Conservation (phyloP, 208 protist species). For the Leishmania gerbilli region DNA sequence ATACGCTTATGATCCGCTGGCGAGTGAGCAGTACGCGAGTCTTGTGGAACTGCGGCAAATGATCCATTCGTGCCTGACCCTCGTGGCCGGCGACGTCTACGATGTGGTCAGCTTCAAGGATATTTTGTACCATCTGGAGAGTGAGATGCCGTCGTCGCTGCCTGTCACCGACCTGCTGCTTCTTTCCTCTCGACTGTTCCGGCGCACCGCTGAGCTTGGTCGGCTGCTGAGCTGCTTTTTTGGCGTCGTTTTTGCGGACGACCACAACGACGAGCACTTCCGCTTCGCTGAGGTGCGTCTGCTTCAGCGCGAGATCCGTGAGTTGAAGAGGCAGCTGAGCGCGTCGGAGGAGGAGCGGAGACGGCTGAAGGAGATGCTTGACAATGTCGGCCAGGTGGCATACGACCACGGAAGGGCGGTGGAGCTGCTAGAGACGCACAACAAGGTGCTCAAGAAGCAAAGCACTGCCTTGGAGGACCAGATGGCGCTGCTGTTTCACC, state of each 20-base stretch:
- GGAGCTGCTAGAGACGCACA: slow-evolving; percentile 85
- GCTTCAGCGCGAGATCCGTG: slow-evolving; percentile 67
- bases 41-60: slow-evolving; percentile 67
- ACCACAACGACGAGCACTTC: slow-evolving; percentile 87
- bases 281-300: slow-evolving; percentile 88
- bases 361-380: slow-evolving; percentile 70
- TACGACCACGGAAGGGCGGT: slow-evolving; percentile 82
- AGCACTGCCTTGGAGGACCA: slow-evolving; percentile 89
- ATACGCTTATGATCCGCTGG: slow-evolving; percentile 55
- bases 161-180: slow-evolving; percentile 88
- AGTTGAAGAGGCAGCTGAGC: slow-evolving; percentile 61
- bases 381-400: slow-evolving; percentile 77
- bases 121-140: slow-evolving; percentile 81
- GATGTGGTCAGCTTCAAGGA: slow-evolving; percentile 91
- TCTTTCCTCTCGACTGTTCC: slow-evolving; percentile 88
- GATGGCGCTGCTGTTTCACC: slow-evolving; percentile 92
- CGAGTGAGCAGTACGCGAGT: slow-evolving; percentile 78
- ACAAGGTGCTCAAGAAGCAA: slow-evolving; percentile 78
- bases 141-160: slow-evolving; percentile 63
- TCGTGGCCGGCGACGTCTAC: slow-evolving; percentile 82
- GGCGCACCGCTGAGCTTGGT: slow-evolving; percentile 73
- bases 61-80: slow-evolving; percentile 66
- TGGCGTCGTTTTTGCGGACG: slow-evolving; percentile 84
- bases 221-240: slow-evolving; percentile 89
- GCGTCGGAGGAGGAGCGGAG: slow-evolving; percentile 66